phyloP scores from a whole-genome alignment of 768 basidiomycete species.

The Lactarius sanguifluus region DNA sequence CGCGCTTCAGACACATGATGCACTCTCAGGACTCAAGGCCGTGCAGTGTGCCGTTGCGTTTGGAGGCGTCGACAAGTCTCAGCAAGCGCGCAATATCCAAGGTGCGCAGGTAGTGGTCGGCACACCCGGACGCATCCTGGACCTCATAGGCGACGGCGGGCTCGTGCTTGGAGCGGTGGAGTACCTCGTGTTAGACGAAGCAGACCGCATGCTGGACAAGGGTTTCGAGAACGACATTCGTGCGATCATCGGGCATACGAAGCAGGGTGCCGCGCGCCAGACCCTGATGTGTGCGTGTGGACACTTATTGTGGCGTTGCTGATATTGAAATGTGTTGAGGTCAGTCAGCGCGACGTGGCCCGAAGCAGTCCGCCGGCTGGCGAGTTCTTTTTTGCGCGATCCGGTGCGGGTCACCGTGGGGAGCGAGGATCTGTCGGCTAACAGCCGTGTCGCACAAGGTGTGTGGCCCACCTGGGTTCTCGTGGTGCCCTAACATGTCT shows the following conservation, averaged over 20 bases:
- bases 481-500: background rate
- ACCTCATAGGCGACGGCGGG: constrained; percentile 84
- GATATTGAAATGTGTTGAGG: background rate
- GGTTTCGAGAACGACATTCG: constrained; percentile 98
- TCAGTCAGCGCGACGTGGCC: constrained; percentile 99
- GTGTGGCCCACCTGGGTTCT: background rate
- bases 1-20: constrained; percentile 91
- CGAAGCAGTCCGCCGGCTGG: constrained; percentile 85
- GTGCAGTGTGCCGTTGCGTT: constrained; percentile 86
- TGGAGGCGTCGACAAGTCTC: constrained; percentile 91
- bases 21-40: constrained; percentile 69
- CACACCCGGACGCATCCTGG: constrained; percentile 91
- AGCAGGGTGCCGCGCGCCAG: constrained; percentile 70
- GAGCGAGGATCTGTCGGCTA: constrained; percentile 91
- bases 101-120: constrained; percentile 83
- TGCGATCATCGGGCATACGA: constrained; percentile 75
- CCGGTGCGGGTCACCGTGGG: constrained; percentile 94
- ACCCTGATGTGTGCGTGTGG: constrained; percentile 84
- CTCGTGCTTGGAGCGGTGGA: constrained; percentile 86
- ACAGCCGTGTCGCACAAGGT: constrained; percentile 87
- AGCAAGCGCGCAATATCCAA: constrained; percentile 70
- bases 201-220: constrained; percentile 96
- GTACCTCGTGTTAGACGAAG: constrained; percentile 95
- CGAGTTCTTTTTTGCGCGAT: constrained; percentile 79
- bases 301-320: background rate